Conservation (phyloP, 78 protist species). For the Pelomyxa schiedti region DNA sequence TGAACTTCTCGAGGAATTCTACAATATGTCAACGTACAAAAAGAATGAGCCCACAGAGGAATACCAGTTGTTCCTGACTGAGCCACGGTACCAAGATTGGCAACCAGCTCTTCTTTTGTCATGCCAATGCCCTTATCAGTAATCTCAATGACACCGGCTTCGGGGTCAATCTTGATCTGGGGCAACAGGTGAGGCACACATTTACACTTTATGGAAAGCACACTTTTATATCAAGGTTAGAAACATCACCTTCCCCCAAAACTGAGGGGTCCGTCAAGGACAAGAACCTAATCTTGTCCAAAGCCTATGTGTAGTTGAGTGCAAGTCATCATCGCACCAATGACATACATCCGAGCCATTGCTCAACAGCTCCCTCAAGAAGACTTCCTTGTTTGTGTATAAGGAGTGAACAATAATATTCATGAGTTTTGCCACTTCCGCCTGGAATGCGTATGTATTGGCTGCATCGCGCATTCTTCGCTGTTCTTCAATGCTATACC, state of each 20-base stretch:
- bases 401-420: too few relatives aligned
- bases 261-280: constrained; percentile 68
- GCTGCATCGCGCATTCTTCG: too few relatives aligned
- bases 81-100: constrained; percentile 92
- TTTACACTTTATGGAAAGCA: not conserved
- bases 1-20: too few relatives aligned
- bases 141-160: constrained; percentile 68
- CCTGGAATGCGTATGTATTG: too few relatives aligned
- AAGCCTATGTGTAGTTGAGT: too few relatives aligned
- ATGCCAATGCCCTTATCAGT: constrained; percentile 98
- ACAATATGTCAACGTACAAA: constrained; percentile 15
- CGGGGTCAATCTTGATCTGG: constrained; percentile 76
- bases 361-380: too few relatives aligned
- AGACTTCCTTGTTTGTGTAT: too few relatives aligned
- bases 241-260: constrained; percentile 69
- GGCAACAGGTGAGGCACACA: not conserved
- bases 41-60: constrained; percentile 39
- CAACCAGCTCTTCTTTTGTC: constrained; percentile 87
- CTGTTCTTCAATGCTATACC: too few relatives aligned
- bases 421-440: too few relatives aligned
- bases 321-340: too few relatives aligned
- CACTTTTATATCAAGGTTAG: constrained; percentile 75
- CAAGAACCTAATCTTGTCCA: constrained; percentile 82
- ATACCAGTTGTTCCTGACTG: constrained; percentile 72
- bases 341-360: too few relatives aligned